Evolutionary conservation across 371 early-diverging fungal species (phyloP).

Genomic region (Funneliformis caledonium): DNA sequence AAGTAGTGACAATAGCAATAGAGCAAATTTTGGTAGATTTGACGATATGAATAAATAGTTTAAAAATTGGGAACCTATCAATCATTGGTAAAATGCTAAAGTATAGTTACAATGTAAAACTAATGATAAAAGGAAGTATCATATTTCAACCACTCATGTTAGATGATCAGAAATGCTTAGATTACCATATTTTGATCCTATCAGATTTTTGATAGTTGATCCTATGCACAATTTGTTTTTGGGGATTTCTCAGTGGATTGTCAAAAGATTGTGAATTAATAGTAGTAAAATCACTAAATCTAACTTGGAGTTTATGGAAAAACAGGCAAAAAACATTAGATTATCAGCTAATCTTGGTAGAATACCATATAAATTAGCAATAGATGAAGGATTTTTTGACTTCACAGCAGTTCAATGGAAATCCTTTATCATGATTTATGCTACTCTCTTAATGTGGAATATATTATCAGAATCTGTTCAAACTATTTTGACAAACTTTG

Average conservation of each 20-base stretch:
- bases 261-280: not conserved
- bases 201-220: not conserved
- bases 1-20: not conserved
- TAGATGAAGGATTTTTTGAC: not conserved
- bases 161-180: no score
- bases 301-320: not conserved
- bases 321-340: not conserved
- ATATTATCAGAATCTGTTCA: not conserved
- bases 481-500: not conserved
- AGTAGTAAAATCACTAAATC: not conserved
- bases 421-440: not conserved
- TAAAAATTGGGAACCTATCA: not conserved
- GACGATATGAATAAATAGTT: not conserved
- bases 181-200: not conserved
- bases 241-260: not conserved
- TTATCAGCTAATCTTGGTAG: not conserved
- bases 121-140: not conserved
- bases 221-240: slow-evolving; percentile 1
- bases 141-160: no score
- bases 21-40: not conserved
- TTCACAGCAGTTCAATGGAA: not conserved
- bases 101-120: not conserved
- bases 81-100: not conserved
- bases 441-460: not conserved
- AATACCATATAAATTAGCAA: not conserved